Evolutionary conservation across 495 filamentous ascomycete species (phyloP).

Genomic region (Neurospora sublineolata): DNA sequence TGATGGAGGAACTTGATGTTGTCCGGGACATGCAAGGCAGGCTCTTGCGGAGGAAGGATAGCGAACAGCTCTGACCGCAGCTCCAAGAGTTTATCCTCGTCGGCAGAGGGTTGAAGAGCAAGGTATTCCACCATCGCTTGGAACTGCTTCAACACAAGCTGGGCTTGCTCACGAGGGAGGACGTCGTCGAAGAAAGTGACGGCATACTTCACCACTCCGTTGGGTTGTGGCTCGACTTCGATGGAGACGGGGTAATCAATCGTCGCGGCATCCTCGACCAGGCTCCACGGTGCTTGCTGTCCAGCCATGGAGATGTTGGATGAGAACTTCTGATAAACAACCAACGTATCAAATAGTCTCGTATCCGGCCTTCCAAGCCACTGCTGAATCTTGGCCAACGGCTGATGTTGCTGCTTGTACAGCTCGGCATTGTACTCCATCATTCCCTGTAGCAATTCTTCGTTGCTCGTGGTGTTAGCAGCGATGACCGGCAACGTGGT

Average conservation of each 20-base stretch:
- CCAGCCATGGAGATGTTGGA: no score
- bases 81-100: constrained; percentile 12
- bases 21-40: constrained; percentile 29
- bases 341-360: constrained; percentile 64
- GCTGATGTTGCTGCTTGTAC: constrained; percentile 56
- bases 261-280: constrained; percentile 27
- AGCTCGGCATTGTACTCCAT: constrained; percentile 49
- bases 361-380: constrained; percentile 47
- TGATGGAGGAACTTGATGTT: constrained; percentile 42
- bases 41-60: constrained; percentile 38
- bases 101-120: constrained; percentile 22
- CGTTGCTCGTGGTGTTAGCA: constrained; percentile 37
- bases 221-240: constrained; percentile 48
- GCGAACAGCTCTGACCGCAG: constrained; percentile 35
- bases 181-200: constrained; percentile 50
- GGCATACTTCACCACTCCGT: constrained; percentile 39
- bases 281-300: constrained; percentile 10
- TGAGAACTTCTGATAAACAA: constrained; percentile 59
- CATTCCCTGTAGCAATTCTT: constrained; percentile 42
- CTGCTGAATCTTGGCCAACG: constrained; percentile 54
- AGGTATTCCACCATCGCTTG: constrained; percentile 41
- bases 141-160: constrained; percentile 49
- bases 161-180: constrained; percentile 51
- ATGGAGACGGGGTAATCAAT: constrained; percentile 57
- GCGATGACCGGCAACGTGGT: constrained; percentile 57